Percentiles rank a stretch among this genome's conserved stretches.
These are phyloP conservation scores for Serendipita sp. DNA, from an alignment of 768 basidiomycete genomes.

Conservation along the genomic window DNA sequence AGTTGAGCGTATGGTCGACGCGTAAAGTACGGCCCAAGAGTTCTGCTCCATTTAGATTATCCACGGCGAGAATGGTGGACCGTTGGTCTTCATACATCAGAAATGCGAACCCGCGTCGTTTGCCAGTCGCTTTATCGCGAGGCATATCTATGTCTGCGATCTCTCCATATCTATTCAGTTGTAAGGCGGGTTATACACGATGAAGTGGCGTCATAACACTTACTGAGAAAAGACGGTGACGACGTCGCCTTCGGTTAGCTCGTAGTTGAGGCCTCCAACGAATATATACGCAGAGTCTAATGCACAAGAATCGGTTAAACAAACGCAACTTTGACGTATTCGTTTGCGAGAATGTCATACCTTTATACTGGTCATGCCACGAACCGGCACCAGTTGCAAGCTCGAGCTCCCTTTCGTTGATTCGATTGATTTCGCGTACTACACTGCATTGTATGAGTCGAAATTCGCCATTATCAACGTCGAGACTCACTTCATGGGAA, in stretches of 20 bases:
- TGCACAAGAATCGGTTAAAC: neutral
- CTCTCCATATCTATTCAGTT: slow-evolving; percentile 71
- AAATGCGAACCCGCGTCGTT: slow-evolving; percentile 83
- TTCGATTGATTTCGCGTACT: slow-evolving; percentile 81
- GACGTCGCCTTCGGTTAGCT: slow-evolving; percentile 93
- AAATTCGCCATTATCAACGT: slow-evolving; percentile 5
- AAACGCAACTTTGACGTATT: neutral
- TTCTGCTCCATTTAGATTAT: slow-evolving; percentile 92
- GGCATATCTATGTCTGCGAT: slow-evolving; percentile 90
- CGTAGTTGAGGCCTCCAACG: slow-evolving; percentile 71
- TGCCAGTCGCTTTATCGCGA: slow-evolving; percentile 83
- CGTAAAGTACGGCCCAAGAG: slow-evolving; percentile 74
- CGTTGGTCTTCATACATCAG: slow-evolving; percentile 99
- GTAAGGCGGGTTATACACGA: neutral
- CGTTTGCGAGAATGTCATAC: slow-evolving; percentile 20
- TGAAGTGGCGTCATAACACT: slow-evolving; percentile 18
- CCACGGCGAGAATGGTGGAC: slow-evolving; percentile 88
- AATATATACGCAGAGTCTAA: slow-evolving; percentile 91
- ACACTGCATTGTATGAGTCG: slow-evolving; percentile 34
- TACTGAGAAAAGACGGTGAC: slow-evolving; percentile 96
- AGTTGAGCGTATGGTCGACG: slow-evolving; percentile 84
- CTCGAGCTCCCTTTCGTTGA: slow-evolving; percentile 80
- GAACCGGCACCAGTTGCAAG: slow-evolving; percentile 52
- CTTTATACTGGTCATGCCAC: slow-evolving; percentile 96
- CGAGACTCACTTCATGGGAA: slow-evolving; percentile 50